Evolutionary conservation across 1,139 yeast species (phyloP), one percentile per base, ranked within the genome.

Genomic region (Pichiaceae sp.): DNA sequence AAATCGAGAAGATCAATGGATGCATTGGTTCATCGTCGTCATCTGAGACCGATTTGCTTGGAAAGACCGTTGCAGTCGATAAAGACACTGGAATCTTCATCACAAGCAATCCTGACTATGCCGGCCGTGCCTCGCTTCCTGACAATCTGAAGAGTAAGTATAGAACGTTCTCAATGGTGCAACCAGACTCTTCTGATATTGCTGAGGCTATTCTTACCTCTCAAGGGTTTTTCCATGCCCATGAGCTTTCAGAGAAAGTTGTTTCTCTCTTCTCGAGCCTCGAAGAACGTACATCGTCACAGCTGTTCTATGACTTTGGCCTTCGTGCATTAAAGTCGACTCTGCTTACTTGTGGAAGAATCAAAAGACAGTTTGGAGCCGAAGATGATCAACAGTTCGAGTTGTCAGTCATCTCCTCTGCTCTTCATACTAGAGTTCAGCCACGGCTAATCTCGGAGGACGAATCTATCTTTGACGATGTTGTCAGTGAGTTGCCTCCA

Each of bases 21-120:
- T 2, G 45, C 47, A 21, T 21, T 21, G 24, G 24, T 7, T 21
- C 24, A 7, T 7, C 9, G 9, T 21, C 24, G 24, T 11, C 24
- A 7, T 7, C 7, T 7, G 24, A 21, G 9, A 62, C 79, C n/a
- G 70, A 69, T 23, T 54, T 86, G 2, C 60, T 76, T 8, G 78
- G 74, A 1, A 66, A 68, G 33, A 45, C 50, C 3, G 47, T 75
- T 2, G 40, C 47, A 0, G 66, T 85, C 2, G 57, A 72, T 38
- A 54, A 61, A 1, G 71, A 70, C 29, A 70, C 91, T 0, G 95
- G 94, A 0, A 63, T 91, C 0, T 89, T 89, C 53, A 77, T 89
- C 2, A 91, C 98, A 0, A 82, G 87, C 84, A 91, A 91, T 54
- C 97, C 96, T 1, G 82, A 75, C 2, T 91, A 91, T 54, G 78